Evolutionary conservation across 768 basidiomycete genomes (phyloP), one percentile per base, ranked within the genome.

Genomic region (Boletus sp.): DNA sequence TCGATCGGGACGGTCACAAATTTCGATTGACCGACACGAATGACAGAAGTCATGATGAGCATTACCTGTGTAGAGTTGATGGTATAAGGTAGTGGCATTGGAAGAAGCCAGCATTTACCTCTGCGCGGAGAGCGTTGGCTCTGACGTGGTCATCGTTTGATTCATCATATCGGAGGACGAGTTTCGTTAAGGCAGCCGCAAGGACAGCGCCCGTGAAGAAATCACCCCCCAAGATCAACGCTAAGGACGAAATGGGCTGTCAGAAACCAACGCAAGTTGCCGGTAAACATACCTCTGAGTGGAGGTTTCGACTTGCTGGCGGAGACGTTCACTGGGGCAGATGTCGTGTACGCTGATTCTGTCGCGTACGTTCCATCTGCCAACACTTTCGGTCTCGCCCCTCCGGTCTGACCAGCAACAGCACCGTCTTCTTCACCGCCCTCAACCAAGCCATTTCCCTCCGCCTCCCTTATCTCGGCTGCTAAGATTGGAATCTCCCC

Each of bases 341-440:
- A 72, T 50, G 81, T 82, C 28, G 83, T 85, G 75, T 87, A 98
- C 12, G 92, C 92, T 1, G 92, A 92, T 76, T 98, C 97, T 6
- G 96, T 98, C 1, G 95, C 97, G 69, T 99, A 98, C 3, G 96
- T 98, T 9, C 97, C 97, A 66, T 99, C 97, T 18, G 94, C 94
- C 56, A 97, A 76, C 10, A 98, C 90, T 67, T 83, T 86, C 7
- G 84, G 94, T 68, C 83, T 83, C 10, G 82, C 78, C 7, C 76
- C 73, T 51, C 78, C 59, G 67, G 75, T 45, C 68, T 71, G 68
- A 77, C 80, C 41, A 15, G 58, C 52, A 24, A 59, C 65, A 39
- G 72, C 67, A 1, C 66, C 68, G 10, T 73, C 74, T 24, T 81
- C 87, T 57, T 80, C 77, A 40, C 74, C 75, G 28, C 76, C 75